These are phyloP conservation scores for Tricholomella constricta DNA, from an alignment of 768 basidiomycete species.

Conservation along the genomic window DNA sequence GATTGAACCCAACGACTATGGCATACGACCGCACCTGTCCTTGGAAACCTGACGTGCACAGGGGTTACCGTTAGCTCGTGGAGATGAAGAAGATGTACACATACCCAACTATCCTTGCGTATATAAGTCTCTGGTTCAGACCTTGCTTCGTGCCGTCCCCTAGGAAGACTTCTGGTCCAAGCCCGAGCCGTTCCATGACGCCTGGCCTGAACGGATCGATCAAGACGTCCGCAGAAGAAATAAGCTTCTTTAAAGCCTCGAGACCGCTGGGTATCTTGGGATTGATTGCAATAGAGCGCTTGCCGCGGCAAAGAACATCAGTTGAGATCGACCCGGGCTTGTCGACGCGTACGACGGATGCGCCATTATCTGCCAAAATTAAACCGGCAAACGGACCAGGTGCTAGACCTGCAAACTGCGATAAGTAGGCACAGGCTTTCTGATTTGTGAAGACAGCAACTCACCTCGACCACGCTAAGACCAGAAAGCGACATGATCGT, in stretches of 20 bases:
- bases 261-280: constrained; percentile 63
- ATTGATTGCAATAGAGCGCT: constrained; percentile 74
- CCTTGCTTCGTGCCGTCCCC: constrained; percentile 46
- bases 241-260: constrained; percentile 55
- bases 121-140: constrained; percentile 65
- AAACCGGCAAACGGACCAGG: constrained; percentile 82
- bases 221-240: constrained; percentile 71
- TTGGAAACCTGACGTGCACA: constrained; percentile 51
- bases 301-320: constrained; percentile 68
- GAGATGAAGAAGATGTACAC: constrained; percentile 20
- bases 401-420: constrained; percentile 79
- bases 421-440: background rate
- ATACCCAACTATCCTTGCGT: constrained; percentile 76
- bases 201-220: constrained; percentile 87
- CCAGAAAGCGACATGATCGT: constrained; percentile 23
- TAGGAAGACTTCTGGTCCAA: constrained; percentile 77
- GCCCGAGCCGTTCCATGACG: constrained; percentile 73
- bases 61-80: background rate
- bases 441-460: background rate
- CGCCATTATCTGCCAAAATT: constrained; percentile 78
- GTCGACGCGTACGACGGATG: constrained; percentile 76
- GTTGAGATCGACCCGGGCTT: constrained; percentile 44
- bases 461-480: constrained; percentile 27
- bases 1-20: constrained; percentile 1
- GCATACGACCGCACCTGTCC: constrained; percentile 43